Evolutionary conservation across 768 basidiomycete genomes (phyloP).

Genomic region (Cystobasidium onofrii): DNA sequence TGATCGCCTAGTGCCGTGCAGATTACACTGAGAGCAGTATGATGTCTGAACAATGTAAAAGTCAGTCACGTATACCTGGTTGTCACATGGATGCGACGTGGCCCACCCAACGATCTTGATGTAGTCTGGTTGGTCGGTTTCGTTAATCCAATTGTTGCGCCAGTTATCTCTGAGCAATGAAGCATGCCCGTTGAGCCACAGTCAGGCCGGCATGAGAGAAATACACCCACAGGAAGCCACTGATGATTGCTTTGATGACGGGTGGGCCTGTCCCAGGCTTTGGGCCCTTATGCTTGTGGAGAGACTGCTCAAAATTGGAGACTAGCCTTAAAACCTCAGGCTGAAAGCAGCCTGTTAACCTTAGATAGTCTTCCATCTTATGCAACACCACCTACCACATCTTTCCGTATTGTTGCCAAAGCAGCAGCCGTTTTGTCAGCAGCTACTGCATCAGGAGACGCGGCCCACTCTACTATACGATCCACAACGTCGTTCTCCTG

Average conservation of each 20-base stretch:
- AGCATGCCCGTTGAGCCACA: not conserved
- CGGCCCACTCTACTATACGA: constrained; percentile 1
- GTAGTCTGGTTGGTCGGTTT: not conserved
- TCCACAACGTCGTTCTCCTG: constrained; percentile 4
- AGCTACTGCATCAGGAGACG: not conserved
- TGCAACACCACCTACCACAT: not conserved
- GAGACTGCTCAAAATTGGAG: not conserved
- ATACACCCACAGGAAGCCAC: not conserved
- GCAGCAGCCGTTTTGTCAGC: not conserved
- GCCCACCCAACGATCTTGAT: constrained; percentile 8
- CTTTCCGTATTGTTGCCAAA: not conserved
- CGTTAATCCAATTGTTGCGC: constrained; percentile 9
- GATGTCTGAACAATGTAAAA: not conserved
- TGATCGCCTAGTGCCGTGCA: not conserved
- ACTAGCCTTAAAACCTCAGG: not conserved
- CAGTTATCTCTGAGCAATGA: not conserved
- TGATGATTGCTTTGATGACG: not conserved
- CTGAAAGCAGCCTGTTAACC: not conserved
- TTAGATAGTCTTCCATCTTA: not conserved
- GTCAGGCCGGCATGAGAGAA: not conserved
- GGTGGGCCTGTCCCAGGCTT: not conserved
- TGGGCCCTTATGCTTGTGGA: not conserved
- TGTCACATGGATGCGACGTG: too few species aligned
- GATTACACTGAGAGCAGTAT: constrained; percentile 4
- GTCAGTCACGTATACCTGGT: too few species aligned